Percentiles rank a stretch among this genome's conserved stretches.
phyloP scores from a whole-genome alignment of 345 rosid genomes.

The Arabidopsis thaliana region TAIR10.1 NC_003071.7:18588501-18589000 shows the following conservation, averaged over 20 bases:
- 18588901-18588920: conserved; percentile 37
- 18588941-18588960: conserved; percentile 36
- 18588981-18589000: conserved; percentile 46
- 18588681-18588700: conserved; percentile 18
- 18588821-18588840: too few species aligned
- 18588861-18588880: conserved; percentile 24
- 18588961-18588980: conserved; percentile 38
- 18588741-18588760: neutral
- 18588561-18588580: neutral
- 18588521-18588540: neutral
- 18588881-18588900: conserved; percentile 37
- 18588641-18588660: conserved; percentile 36
- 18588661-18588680: conserved; percentile 24
- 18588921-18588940: conserved; percentile 43
- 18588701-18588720: conserved; percentile 2
- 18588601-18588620: conserved; percentile 40
- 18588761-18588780: neutral
- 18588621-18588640: conserved; percentile 31
- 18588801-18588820: neutral
- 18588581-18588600: conserved; percentile 29
- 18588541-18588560: conserved; percentile 15
- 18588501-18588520: conserved; percentile 1
- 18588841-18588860: conserved; percentile 40
- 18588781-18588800: neutral
- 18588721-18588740: neutral